Conservation (phyloP, 2,329 filamentous ascomycete genomes). For the Sarocladium brachiariae region DNA sequence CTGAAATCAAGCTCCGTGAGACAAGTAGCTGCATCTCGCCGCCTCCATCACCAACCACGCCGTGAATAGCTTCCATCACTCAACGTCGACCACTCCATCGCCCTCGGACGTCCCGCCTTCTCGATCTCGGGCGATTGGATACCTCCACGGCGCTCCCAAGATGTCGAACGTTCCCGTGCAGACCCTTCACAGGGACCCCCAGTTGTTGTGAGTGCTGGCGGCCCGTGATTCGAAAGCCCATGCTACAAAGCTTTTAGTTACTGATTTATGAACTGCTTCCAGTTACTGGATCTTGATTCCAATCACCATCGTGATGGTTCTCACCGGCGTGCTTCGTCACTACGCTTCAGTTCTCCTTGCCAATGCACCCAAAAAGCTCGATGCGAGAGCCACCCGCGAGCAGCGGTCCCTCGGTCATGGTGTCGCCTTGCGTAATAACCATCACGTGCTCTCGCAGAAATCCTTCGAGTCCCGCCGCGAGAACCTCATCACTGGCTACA, state of each 20-base stretch:
- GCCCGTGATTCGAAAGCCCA: not conserved
- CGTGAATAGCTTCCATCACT: slow-evolving; percentile 6
- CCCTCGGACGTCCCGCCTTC: not conserved
- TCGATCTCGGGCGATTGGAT: not conserved
- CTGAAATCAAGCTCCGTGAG: slow-evolving; percentile 16
- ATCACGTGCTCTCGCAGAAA: slow-evolving; percentile 67
- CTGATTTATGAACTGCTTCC: slow-evolving; percentile 11
- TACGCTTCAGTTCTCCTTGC: slow-evolving; percentile 92
- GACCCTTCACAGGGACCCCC: slow-evolving; percentile 97
- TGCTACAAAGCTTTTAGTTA: not conserved
- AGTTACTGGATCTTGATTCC: slow-evolving; percentile 99
- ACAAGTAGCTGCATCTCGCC: slow-evolving; percentile 7
- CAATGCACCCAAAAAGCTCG: slow-evolving; percentile 73
- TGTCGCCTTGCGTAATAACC: slow-evolving; percentile 76
- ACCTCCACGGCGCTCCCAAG: slow-evolving; percentile 4
- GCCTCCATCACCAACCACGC: not conserved
- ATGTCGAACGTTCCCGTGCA: slow-evolving; percentile 87
- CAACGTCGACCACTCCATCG: slow-evolving; percentile 8
- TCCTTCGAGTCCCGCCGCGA: slow-evolving; percentile 78
- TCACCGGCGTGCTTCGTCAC: slow-evolving; percentile 92
- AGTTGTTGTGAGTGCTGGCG: slow-evolving; percentile 70
- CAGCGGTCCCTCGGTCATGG: slow-evolving; percentile 79
- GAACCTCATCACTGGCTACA: slow-evolving; percentile 71
- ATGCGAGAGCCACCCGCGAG: slow-evolving; percentile 71
- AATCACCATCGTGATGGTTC: slow-evolving; percentile 95